phyloP scores from a whole-genome alignment of 1,139 yeast genomes.

The Geotrichum phurueaensis region DNA sequence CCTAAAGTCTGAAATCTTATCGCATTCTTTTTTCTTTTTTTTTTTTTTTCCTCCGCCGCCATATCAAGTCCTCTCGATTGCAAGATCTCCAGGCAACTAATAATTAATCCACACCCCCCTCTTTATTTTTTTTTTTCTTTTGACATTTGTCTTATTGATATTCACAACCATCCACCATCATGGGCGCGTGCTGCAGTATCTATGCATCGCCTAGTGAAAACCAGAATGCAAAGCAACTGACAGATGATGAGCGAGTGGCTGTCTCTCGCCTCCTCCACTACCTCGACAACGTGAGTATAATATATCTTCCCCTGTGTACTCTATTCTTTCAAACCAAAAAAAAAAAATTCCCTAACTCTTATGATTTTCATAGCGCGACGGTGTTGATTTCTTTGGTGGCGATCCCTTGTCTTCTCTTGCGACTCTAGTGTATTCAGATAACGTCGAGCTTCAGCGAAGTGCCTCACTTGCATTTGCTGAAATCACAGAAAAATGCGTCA shows the following conservation, averaged over 20 bases:
- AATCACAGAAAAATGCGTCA: constrained; percentile 79
- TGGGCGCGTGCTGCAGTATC: constrained; percentile 15
- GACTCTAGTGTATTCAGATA: constrained; percentile 89
- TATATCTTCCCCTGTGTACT: background rate
- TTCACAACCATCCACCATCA: background rate
- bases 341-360: too few species aligned
- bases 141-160: too few species aligned
- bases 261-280: constrained; percentile 84
- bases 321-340: too few species aligned
- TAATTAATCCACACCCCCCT: background rate
- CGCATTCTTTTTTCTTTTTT: background rate
- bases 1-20: background rate
- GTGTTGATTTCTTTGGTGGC: constrained; percentile 72
- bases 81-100: background rate
- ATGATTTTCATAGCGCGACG: constrained; percentile 41
- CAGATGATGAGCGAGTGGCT: constrained; percentile 91
- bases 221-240: constrained; percentile 4
- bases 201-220: constrained; percentile 3
- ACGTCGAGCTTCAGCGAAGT: constrained; percentile 88
- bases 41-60: background rate
- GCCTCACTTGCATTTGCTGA: constrained; percentile 99
- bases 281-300: constrained; percentile 59
- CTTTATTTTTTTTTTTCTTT: background rate
- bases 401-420: constrained; percentile 84
- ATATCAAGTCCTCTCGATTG: background rate